Base-by-base conservation (phyloP, 805 yeast species). In the Crinitomyces ghanaensis region DNA sequence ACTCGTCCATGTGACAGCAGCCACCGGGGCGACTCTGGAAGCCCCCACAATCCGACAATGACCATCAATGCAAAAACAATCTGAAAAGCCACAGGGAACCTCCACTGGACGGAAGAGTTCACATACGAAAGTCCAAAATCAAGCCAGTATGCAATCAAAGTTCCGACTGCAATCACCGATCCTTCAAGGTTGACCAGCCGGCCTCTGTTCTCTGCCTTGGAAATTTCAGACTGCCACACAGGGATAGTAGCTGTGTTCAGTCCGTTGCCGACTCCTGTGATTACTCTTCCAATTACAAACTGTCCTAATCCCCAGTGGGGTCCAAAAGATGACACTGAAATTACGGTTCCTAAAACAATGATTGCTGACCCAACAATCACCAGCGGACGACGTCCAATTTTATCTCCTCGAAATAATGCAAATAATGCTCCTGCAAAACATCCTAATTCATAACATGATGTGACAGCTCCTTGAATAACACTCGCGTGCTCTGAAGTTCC, bases 21-120 rank as follows among this genome's bases (percentile, higher is more conserved):
- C 62, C 70, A 86, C 41, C 96, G 65, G 0, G 95, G 95, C 29
- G 88, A 74, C 56, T 86, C 96, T 1, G 97, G 96, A 17, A 86
- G 58, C 13, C 30, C 56, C 33, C 39, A 77, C 73, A 81, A 61
- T 31, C 77, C 53, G 28, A 79, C 56, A 33, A 82, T 36, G 48
- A 77, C 75, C 8, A 36, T n/a, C 11, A 32, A 15, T 9, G 74
- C 74, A 36, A 72, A 71, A 26, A 69, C 39, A 25, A 68, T 56
- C 60, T 81, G 93, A 50, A 79, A 60, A 2, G 83, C 78, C 40
- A 81, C 70, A 11, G 93, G 91, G 55, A 81, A 68, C 62, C 93
- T 71, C 86, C 88, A 81, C 22, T 77, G 66, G 15, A 66, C 61
- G 3, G 49, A 41, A 17, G 37, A 28, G 36, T 50, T 34, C 19